A percentile compares a stretch with the other conserved stretches of the same genome.
These are phyloP conservation scores for Colletotrichum tamarilloi DNA, from an alignment of 2,329 filamentous ascomycete genomes.

Conservation along the genomic window DNA sequence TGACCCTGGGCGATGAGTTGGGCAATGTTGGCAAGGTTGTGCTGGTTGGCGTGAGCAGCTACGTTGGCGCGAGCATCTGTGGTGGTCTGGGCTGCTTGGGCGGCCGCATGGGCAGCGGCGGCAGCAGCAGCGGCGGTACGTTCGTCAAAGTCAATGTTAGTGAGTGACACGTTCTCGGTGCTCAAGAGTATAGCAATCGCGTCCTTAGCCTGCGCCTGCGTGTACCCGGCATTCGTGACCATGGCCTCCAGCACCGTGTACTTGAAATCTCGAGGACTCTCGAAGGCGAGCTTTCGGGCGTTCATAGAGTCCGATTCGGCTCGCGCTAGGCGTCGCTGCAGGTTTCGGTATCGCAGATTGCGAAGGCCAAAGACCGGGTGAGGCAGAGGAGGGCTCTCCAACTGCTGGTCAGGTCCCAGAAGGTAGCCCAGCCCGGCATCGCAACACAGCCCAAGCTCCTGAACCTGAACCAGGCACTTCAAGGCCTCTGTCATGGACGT, in stretches of 20 bases:
- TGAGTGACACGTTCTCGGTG: conserved; percentile 46
- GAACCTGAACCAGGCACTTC: conserved; percentile 63
- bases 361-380: conserved; percentile 48
- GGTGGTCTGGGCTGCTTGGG: background rate
- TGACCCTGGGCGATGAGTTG: background rate
- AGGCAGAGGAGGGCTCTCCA: conserved; percentile 52
- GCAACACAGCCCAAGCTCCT: conserved; percentile 74
- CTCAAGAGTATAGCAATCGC: conserved; percentile 49
- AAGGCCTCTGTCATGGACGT: conserved; percentile 71
- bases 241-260: conserved; percentile 48
- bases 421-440: conserved; percentile 77
- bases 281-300: conserved; percentile 38
- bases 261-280: conserved; percentile 44
- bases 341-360: conserved; percentile 27
- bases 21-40: conserved; percentile 30
- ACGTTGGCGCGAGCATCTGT: background rate
- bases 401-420: conserved; percentile 67
- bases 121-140: conserved; percentile 32
- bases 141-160: conserved; percentile 47
- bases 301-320: conserved; percentile 33
- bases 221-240: conserved; percentile 50
- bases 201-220: conserved; percentile 43
- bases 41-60: background rate
- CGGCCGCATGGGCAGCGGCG: background rate
- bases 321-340: conserved; percentile 18